Base-by-base conservation (phyloP, 106 monocot species). In the Dendrobium chrysotoxum region DNA sequence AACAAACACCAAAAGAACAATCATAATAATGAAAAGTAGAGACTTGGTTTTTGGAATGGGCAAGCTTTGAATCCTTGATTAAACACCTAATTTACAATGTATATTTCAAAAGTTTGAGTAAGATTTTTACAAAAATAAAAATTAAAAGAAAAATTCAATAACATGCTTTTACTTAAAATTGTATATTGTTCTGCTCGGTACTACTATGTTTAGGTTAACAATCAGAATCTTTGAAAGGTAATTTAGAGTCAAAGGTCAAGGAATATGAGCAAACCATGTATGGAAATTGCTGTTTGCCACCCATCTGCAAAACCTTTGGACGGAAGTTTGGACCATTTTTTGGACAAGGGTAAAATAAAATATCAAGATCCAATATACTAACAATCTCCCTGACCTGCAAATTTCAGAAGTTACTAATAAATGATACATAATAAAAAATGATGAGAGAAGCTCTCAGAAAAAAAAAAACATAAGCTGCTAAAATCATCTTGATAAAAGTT, bases 201-300 rank as follows among this genome's bases (percentile, higher is more conserved):
- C 25, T 65, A 25, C 64, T 7, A 65, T 65, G 23, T 65, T 65
- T 65, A 26, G 25, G 35, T 31, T 71, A 71, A 71, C 5, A 71
- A 71, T 15, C 31, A 31, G 16, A 71, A 35, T 0, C 5, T 71
- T 12, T 13, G 12, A 16, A 4, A 31, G 26, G 13, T 10, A 70
- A 70, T 35, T 70, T 35, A 35, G 26, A 30, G 70, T 4, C 38
- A 77, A 78, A 65, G n/a, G 18, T 20, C n/a, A 54, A 67, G 55
- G 26, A 82, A 74, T 74, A 42, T 57, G 77, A 50, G 25, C 86
- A 72, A 28, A 92, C 97, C 97, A 98, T 95, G 81, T 98, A 98
- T 75, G 97, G 97, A 64, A 98, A 98, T 75, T 95, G 94, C 61
- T 92, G 85, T 75, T 98, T 98, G 75, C 97, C 97, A 79, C 95